Conservation (phyloP, 108 stramenopile species). For the Nannochloropsis gaditana region DNA sequence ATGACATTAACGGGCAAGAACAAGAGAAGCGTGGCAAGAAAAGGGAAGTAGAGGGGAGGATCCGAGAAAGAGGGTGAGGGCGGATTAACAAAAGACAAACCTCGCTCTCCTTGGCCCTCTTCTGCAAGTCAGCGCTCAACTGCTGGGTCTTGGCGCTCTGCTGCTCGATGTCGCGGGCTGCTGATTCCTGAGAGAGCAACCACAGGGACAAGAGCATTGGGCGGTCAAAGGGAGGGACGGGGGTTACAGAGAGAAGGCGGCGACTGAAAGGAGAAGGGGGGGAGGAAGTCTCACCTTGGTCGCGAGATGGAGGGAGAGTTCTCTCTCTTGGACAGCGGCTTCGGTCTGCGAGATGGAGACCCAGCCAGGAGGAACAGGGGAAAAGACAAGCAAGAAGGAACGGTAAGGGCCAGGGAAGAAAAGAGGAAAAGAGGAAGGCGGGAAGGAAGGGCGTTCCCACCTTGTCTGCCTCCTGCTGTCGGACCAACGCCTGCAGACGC, state of each 20-base stretch:
- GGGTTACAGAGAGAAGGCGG: neutral
- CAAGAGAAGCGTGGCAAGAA: neutral
- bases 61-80: neutral
- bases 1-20: constrained; percentile 61
- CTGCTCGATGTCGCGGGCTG: neutral
- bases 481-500: too few species aligned
- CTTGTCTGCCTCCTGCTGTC: too few species aligned
- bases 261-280: neutral
- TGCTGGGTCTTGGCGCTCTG: neutral
- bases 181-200: neutral
- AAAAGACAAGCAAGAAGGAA: too few species aligned
- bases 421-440: too few species aligned
- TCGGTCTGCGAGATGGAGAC: too few species aligned
- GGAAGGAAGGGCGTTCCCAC: too few species aligned
- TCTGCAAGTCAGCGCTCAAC: neutral
- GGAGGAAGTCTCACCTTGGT: neutral
- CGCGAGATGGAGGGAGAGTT: neutral
- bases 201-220: too few species aligned
- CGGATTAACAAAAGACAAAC: neutral
- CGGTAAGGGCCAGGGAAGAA: too few species aligned
- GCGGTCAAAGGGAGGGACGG: neutral
- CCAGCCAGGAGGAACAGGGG: too few species aligned
- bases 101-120: neutral
- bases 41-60: neutral
- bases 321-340: neutral